These are phyloP conservation scores for Lentinula sp. DNA, from an alignment of 768 basidiomycete species.

Conservation along the genomic window DNA sequence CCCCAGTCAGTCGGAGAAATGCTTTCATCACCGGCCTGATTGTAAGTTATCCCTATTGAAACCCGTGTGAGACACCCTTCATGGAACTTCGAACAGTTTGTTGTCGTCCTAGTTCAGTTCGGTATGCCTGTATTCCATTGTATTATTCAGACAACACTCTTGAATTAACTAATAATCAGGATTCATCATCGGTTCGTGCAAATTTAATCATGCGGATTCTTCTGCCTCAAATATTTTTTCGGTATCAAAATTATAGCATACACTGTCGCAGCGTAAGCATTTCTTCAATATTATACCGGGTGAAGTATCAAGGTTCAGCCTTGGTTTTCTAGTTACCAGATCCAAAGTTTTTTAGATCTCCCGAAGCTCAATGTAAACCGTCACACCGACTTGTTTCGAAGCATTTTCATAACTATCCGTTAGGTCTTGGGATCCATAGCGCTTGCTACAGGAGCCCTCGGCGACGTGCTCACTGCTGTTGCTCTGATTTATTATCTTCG, in stretches of 20 bases:
- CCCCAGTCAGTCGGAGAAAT: not conserved
- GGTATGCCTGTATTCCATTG: not conserved
- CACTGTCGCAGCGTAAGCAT: not conserved
- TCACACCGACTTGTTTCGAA: too few relatives aligned
- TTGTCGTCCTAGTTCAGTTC: not conserved
- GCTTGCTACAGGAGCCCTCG: conserved; percentile 45
- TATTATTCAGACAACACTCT: not conserved
- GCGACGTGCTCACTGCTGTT: conserved; percentile 53
- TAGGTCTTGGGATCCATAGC: conserved; percentile 47
- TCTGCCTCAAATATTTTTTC: not conserved
- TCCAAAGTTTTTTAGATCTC: not conserved
- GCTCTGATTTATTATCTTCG: conserved; percentile 56
- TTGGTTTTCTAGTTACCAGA: not conserved
- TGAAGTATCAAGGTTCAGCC: not conserved
- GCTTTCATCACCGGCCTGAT: not conserved
- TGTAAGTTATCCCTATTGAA: not conserved
- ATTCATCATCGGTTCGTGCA: not conserved
- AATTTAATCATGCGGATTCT: not conserved
- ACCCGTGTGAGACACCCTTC: not conserved
- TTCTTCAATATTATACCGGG: not conserved
- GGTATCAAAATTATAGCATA: not conserved
- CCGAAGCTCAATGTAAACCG: not conserved
- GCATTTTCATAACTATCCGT: not conserved
- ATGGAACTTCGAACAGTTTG: not conserved
- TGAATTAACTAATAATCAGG: not conserved